Evolutionary conservation across 2,329 filamentous ascomycete species (phyloP).

Genomic region (Leptographium galeiforme): DNA sequence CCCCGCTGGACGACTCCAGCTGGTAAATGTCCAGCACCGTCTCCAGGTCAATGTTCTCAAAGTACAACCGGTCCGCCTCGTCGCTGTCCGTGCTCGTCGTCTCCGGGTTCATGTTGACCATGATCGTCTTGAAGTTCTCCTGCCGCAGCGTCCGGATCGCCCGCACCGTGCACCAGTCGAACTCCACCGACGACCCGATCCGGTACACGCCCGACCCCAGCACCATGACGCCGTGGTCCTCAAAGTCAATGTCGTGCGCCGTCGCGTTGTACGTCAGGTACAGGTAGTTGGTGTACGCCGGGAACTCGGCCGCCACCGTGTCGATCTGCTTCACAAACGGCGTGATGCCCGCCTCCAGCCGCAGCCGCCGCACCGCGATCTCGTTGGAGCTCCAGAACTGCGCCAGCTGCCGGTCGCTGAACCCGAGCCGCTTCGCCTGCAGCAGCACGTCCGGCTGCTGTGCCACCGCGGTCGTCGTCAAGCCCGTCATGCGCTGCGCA

Average conservation of each 20-base stretch:
- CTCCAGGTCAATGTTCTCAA: constrained; percentile 87
- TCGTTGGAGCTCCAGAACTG: constrained; percentile 94
- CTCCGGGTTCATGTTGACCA: constrained; percentile 84
- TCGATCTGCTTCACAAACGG: constrained; percentile 97
- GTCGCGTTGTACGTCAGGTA: constrained; percentile 92
- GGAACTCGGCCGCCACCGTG: constrained; percentile 94
- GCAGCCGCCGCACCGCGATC: constrained; percentile 68
- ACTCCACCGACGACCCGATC: constrained; percentile 95
- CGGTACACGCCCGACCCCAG: constrained; percentile 91
- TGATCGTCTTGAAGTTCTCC: constrained; percentile 81
- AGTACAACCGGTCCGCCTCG: constrained; percentile 87
- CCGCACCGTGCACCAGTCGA: constrained; percentile 96
- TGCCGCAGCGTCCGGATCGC: constrained; percentile 82
- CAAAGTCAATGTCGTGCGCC: constrained; percentile 70
- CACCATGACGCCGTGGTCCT: constrained; percentile 91
- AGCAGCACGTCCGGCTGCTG: constrained; percentile 54
- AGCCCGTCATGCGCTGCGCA: constrained; percentile 60
- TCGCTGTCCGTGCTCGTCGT: constrained; percentile 87
- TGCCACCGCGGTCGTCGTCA: constrained; percentile 50
- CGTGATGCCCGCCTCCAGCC: constrained; percentile 73
- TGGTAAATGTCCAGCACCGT: constrained; percentile 89
- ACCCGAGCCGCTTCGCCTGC: constrained; percentile 85
- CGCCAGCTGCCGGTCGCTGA: constrained; percentile 84
- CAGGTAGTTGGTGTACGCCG: constrained; percentile 86
- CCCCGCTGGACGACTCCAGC: constrained; percentile 67